Conservation (phyloP, 192 early-diverging fungal genomes). For the Coemansia guatemalensis region DNA sequence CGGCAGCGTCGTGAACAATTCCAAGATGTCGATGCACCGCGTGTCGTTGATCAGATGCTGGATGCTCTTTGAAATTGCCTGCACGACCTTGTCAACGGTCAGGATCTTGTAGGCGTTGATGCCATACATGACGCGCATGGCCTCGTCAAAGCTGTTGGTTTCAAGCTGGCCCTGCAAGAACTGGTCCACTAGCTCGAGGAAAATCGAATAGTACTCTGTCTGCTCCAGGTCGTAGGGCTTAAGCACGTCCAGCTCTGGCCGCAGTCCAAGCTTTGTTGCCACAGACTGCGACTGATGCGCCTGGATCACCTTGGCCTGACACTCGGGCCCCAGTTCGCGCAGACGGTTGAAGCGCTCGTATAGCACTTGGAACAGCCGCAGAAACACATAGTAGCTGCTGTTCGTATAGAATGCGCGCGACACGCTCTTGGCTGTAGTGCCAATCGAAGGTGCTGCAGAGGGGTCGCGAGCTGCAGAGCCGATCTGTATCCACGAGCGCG, state of each 20-base stretch:
- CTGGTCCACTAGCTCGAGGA: conserved; percentile 72
- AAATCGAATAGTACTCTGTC: conserved; percentile 75
- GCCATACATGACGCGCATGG: conserved; percentile 78
- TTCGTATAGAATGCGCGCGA: conserved; percentile 85
- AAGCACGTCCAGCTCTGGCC: conserved; percentile 55
- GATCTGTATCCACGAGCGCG: conserved; percentile 55
- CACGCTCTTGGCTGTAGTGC: conserved; percentile 36
- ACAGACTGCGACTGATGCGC: conserved; percentile 40
- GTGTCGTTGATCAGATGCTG: conserved; percentile 67
- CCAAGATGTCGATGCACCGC: conserved; percentile 61
- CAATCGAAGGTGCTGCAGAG: conserved; percentile 14
- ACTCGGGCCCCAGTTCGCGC: conserved; percentile 71
- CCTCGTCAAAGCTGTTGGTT: conserved; percentile 81
- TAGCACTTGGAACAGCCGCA: conserved; percentile 84
- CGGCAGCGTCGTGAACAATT: conserved; percentile 61
- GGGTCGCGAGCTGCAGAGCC: conserved; percentile 25
- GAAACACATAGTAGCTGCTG: conserved; percentile 81
- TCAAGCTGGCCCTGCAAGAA: conserved; percentile 85
- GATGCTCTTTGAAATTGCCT: conserved; percentile 78
- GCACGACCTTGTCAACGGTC: conserved; percentile 87
- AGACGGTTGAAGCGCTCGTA: conserved; percentile 79
- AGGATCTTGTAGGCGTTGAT: conserved; percentile 88
- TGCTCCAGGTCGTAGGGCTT: conserved; percentile 59
- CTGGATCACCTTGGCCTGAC: conserved; percentile 27
- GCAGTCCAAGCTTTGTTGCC: conserved; percentile 45